These are phyloP conservation scores for Collybia sordida DNA, from an alignment of 768 basidiomycete genomes.

Conservation along the genomic window DNA sequence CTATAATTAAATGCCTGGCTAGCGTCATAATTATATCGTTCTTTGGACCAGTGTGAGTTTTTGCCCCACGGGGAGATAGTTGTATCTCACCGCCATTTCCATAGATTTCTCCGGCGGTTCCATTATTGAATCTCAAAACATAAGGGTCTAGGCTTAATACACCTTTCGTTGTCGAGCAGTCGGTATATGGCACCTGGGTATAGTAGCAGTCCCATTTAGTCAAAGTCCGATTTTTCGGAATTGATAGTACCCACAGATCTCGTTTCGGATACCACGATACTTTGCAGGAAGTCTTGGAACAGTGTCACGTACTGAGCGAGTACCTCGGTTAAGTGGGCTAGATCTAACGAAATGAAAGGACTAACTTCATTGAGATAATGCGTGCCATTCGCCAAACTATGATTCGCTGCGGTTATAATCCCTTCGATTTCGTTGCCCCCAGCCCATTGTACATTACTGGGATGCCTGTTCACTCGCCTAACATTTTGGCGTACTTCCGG, in stretches of 20 bases:
- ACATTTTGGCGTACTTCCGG: slow-evolving; percentile 60
- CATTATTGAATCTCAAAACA: slow-evolving; percentile 47
- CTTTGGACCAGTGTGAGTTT: slow-evolving; percentile 21
- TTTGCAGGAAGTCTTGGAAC: slow-evolving; percentile 53
- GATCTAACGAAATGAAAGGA: neutral
- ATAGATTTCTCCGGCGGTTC: slow-evolving; percentile 51
- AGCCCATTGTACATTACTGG: slow-evolving; percentile 60
- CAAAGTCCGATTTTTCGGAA: neutral
- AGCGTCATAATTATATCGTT: slow-evolving; percentile 58
- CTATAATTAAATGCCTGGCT: slow-evolving; percentile 51
- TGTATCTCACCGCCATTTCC: slow-evolving; percentile 47
- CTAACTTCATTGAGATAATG: slow-evolving; percentile 50
- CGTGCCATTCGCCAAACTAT: slow-evolving; percentile 37
- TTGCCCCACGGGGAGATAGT: neutral
- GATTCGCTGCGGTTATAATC: slow-evolving; percentile 40
- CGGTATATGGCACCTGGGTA: slow-evolving; percentile 52
- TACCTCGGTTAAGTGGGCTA: too few species aligned
- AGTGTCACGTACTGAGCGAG: slow-evolving; percentile 42
- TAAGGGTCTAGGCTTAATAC: slow-evolving; percentile 57
- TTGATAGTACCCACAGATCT: slow-evolving; percentile 36
- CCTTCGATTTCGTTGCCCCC: slow-evolving; percentile 63
- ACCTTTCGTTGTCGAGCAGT: slow-evolving; percentile 58
- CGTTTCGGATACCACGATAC: slow-evolving; percentile 47
- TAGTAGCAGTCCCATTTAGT: neutral
- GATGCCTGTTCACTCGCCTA: slow-evolving; percentile 53